Conservation (phyloP, 2,329 filamentous ascomycete genomes). For the Chrysosporium keratinophilum region DNA sequence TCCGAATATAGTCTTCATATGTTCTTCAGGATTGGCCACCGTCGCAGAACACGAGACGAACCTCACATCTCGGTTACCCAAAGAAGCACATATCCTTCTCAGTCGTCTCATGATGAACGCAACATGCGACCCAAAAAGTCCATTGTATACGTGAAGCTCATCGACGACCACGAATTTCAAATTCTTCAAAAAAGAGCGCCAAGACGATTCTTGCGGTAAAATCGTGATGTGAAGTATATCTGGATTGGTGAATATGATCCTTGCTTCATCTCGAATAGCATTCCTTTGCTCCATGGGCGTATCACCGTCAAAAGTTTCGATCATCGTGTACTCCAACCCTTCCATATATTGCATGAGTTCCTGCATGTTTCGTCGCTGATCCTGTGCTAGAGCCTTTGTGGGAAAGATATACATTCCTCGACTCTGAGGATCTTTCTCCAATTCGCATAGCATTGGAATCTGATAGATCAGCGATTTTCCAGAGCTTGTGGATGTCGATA, state of each 20-base stretch:
- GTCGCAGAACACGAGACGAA: constrained; percentile 97
- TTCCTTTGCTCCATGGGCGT: constrained; percentile 73
- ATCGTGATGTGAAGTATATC: constrained; percentile 97
- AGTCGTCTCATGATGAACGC: constrained; percentile 89
- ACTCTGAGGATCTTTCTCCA: constrained; percentile 66
- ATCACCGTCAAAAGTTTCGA: constrained; percentile 94
- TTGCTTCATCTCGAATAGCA: constrained; percentile 71
- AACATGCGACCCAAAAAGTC: constrained; percentile 85
- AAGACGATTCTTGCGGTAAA: constrained; percentile 78
- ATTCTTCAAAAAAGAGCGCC: constrained; percentile 81
- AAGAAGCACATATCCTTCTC: constrained; percentile 73
- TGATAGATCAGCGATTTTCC: constrained; percentile 98
- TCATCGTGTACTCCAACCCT: constrained; percentile 60
- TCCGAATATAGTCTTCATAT: constrained; percentile 92
- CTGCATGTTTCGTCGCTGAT: constrained; percentile 79
- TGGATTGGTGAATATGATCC: constrained; percentile 94
- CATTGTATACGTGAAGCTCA: constrained; percentile 94
- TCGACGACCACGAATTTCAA: constrained; percentile 83
- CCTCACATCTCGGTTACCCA: constrained; percentile 74
- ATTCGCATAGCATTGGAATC: constrained; percentile 74
- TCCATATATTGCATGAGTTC: constrained; percentile 75
- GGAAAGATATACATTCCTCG: constrained; percentile 97
- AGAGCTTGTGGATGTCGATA: constrained; percentile 89
- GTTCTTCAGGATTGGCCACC: constrained; percentile 79
- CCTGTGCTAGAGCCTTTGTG: constrained; percentile 90